Evolutionary conservation across 306 rosid genomes (phyloP).

Genomic region (Bauhinia variegata): DNA sequence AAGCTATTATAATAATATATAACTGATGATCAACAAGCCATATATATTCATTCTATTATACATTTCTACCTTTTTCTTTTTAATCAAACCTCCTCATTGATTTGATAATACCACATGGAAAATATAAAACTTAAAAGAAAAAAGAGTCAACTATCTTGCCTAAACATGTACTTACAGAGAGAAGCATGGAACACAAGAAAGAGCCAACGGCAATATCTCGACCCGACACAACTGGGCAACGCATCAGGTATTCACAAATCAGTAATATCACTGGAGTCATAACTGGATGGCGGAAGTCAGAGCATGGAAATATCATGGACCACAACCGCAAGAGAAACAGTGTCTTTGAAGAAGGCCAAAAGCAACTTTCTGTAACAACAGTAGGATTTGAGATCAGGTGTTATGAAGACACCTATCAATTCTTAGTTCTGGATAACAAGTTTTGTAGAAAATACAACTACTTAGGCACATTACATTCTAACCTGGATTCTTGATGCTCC

Average conservation of each 20-base stretch:
- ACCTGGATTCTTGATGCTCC: constrained; percentile 73
- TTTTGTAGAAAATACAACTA: constrained; percentile 12
- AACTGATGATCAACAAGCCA: neutral
- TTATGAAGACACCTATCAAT: constrained; percentile 25
- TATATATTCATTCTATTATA: neutral
- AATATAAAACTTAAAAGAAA: neutral
- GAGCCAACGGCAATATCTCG: constrained; percentile 81
- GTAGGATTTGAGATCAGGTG: constrained; percentile 22
- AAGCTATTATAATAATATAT: too few species aligned
- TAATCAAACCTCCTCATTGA: constrained; percentile 20
- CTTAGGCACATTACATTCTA: constrained; percentile 22
- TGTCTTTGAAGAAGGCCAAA: constrained; percentile 89
- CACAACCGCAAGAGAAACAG: constrained; percentile 86
- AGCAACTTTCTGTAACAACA: constrained; percentile 66
- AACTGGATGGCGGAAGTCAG: constrained; percentile 91
- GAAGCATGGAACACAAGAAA: constrained; percentile 87
- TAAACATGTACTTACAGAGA: constrained; percentile 60
- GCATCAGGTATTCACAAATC: constrained; percentile 89
- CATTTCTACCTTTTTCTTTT: constrained; percentile 12
- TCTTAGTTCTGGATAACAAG: constrained; percentile 7
- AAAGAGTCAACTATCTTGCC: constrained; percentile 12
- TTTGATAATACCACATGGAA: neutral
- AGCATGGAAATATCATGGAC: constrained; percentile 87
- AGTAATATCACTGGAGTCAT: constrained; percentile 76
- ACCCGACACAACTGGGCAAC: constrained; percentile 72